Base-by-base conservation (phyloP, 768 basidiomycete species). In the Hygrocybe punicea region DNA sequence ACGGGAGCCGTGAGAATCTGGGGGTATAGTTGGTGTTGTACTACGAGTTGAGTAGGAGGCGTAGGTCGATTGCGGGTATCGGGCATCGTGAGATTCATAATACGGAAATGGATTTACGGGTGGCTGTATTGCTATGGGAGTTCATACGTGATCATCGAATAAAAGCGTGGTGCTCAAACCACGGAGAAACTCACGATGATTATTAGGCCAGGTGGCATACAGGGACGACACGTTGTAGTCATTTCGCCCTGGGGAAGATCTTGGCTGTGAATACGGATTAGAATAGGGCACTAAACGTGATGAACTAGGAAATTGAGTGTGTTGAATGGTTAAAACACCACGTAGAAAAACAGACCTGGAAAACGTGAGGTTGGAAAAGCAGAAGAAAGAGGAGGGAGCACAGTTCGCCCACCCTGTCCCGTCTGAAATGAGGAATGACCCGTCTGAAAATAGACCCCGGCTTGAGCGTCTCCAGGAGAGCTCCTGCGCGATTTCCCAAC, bases 351-450 rank as follows among this genome's bases (percentile, higher is more conserved):
- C 87, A 82, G 84, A 89, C 87, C 87, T 89, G 87, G 83, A 86
- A 85, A 87, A 84, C 80, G 86, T 86, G 84, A 89, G 85, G 83
- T 84, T 87, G 86, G 86, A 86, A 87, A 86, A 68, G 83, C 83
- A 75, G 85, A 80, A 84, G 84, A 81, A 82, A 89, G 78, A 84
- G 87, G 84, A 85, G 87, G 88, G 74, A 89, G 84, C 79, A 87
- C 82, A 80, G 85, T 83, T 84, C 87, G 85, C 87, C 87, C 87
- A 89, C 88, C 87, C 84, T 89, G 87, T 29, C 29, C 29, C 80
- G 85, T 84, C 76, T 83, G 80, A 77, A 82, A 81, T 78, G 87
- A 84, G 80, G 85, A 52, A 39, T 52, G 36, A 37, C 33, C 55
- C 76, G 83, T 80, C 77, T 82, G 81, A 78, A 87, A 84, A 80